Evolutionary conservation across 2,329 filamentous ascomycete species (phyloP).

Genomic region (Zymoseptoria brevis): DNA sequence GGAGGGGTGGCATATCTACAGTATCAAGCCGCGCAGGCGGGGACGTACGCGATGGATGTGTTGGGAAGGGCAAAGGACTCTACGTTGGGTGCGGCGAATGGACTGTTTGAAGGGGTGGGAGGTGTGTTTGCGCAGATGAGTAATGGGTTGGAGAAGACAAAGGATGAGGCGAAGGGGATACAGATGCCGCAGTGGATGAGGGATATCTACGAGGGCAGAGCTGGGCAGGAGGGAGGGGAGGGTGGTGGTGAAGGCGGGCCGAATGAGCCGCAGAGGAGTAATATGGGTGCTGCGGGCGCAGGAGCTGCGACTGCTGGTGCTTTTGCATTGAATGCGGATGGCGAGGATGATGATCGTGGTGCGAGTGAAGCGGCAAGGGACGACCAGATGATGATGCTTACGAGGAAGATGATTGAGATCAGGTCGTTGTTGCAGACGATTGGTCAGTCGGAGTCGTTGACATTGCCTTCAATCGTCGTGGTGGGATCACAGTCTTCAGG

Average conservation of each 20-base stretch:
- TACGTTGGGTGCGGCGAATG: conserved; percentile 60
- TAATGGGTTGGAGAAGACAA: conserved; percentile 75
- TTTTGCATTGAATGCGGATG: conserved; percentile 66
- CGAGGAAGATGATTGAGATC: conserved; percentile 99
- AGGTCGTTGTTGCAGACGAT: conserved; percentile 83
- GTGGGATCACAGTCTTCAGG: conserved; percentile 97
- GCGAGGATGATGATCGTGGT: conserved; percentile 54
- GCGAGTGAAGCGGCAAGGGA: conserved; percentile 66
- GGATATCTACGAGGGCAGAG: conserved; percentile 44
- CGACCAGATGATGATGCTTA: conserved; percentile 99
- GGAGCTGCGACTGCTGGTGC: conserved; percentile 66
- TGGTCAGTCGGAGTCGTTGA: conserved; percentile 81
- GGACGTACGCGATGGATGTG: conserved; percentile 68
- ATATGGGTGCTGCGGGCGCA: conserved; percentile 51
- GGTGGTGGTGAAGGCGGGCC: conserved; percentile 31
- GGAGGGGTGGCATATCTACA: conserved; percentile 87
- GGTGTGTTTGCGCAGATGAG: conserved; percentile 72
- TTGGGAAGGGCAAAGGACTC: conserved; percentile 65
- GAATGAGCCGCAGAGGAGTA: conserved; percentile 33
- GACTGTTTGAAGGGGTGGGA: conserved; percentile 62
- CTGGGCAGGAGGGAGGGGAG: conserved; percentile 23
- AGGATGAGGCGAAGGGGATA: conserved; percentile 45
- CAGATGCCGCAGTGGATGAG: conserved; percentile 70
- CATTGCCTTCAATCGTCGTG: conserved; percentile 94
- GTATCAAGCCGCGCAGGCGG: conserved; percentile 82